Base-by-base conservation (phyloP, 768 basidiomycete species). In the Boletus rubroflammeus region DNA sequence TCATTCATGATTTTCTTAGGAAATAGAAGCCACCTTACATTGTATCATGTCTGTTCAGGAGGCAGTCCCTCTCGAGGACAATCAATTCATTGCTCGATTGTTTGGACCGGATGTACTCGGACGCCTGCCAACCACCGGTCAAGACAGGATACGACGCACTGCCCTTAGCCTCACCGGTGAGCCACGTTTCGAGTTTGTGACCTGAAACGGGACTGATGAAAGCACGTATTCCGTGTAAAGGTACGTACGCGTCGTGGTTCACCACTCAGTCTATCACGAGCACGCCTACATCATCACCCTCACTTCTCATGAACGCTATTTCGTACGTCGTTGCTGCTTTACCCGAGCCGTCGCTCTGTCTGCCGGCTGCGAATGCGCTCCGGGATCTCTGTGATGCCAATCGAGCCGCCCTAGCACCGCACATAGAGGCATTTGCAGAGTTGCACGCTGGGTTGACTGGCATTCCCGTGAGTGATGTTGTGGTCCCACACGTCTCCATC, bases 371-470 rank as follows among this genome's bases (percentile, higher is more conserved):
- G 0, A 85, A 86, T 46, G 84, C 92, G 0, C 76, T 98, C 26
- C 84, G 90, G 38, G 88, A 92, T 51, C 70, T 97, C 3, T 97
- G 95, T 63, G 94, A 97, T 69, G 84, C 90, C 36, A 97, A 97
- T 66, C 76, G 95, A 50, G 77, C 76, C n/a, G 88, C 85, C 10
- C 76, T 97, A 13, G 90, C 92, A 2, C 81, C 84, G 6, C 91
- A 92, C 61, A 92, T 97, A 35, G 78, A 77, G 3, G 88, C 91
- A 0, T 96, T 98, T 68, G 89, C 85, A 5, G 84, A 87, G 55
- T 69, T 98, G 51, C 90, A 96, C 70, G 85, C 87, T 0, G 83
- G 85, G 15, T 70, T 96, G 44, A 82, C 78, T 21, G 77, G 76
- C 7, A 84, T 96, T 50, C 87, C 88, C 5, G 92, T 93, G 59